Conservation (phyloP, 306 rosid species). For the Leucaena leucocephala region DNA sequence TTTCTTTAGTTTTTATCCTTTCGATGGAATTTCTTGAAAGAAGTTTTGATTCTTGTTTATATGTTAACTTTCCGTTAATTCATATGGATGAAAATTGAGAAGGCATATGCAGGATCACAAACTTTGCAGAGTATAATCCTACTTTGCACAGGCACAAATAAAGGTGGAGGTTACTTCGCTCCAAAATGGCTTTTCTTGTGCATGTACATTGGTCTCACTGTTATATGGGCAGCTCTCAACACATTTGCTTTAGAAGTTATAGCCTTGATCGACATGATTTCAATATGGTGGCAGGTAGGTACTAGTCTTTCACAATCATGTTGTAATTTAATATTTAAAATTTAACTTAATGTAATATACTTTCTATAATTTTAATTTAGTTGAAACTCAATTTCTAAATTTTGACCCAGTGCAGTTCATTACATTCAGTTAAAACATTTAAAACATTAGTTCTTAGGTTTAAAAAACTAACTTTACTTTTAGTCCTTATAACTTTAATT, state of each 20-base stretch:
- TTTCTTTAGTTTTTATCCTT: neutral
- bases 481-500: no score
- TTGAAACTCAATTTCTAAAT: no score
- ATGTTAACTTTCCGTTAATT: constrained; percentile 16
- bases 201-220: constrained; percentile 77
- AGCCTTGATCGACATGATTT: constrained; percentile 73
- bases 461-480: no score
- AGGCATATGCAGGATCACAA: constrained; percentile 93
- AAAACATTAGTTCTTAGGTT: no score
- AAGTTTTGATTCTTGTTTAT: neutral
- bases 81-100: constrained; percentile 36
- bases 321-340: no score
- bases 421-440: no score
- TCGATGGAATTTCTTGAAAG: neutral
- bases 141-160: constrained; percentile 74
- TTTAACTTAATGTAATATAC: no score
- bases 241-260: constrained; percentile 81
- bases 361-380: no score
- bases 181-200: constrained; percentile 86
- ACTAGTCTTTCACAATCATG: constrained; percentile 24
- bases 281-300: constrained; percentile 92
- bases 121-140: constrained; percentile 77
- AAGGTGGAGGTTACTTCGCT: constrained; percentile 83
- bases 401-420: no score
- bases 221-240: constrained; percentile 84